Conservation (phyloP, 768 basidiomycete species). For the Tylopilus cervinicoccineus region DNA sequence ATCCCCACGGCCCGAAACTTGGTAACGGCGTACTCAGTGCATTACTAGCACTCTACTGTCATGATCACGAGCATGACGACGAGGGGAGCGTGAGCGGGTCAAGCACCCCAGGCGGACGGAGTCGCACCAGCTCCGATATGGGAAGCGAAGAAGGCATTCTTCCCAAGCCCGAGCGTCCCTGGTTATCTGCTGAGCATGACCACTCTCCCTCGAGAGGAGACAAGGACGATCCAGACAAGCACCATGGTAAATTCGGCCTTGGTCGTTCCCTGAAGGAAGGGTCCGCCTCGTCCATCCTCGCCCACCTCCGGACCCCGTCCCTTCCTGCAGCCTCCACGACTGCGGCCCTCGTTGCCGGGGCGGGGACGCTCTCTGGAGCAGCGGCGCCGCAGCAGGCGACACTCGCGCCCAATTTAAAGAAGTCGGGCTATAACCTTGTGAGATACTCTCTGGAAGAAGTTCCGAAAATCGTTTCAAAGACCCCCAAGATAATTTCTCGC, state of each 20-base stretch:
- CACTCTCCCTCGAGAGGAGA: conserved; percentile 1
- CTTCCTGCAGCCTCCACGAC: conserved; percentile 18
- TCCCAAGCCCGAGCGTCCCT: conserved; percentile 16
- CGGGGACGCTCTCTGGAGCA: conserved; percentile 59
- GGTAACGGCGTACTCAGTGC: conserved; percentile 62
- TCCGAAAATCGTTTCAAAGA: not conserved
- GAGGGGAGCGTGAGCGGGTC: conserved; percentile 20
- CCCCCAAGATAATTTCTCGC: conserved; percentile 1
- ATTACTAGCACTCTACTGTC: conserved; percentile 57
- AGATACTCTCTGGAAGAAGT: conserved; percentile 38
- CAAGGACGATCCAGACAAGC: not conserved
- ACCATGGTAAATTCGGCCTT: conserved; percentile 5
- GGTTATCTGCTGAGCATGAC: conserved; percentile 15
- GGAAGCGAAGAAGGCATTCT: conserved; percentile 19
- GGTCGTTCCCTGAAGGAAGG: conserved; percentile 17
- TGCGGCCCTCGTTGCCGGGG: conserved; percentile 68
- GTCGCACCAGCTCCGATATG: conserved; percentile 19
- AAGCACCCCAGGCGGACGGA: conserved; percentile 17
- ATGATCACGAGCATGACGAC: conserved; percentile 29
- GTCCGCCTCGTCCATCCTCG: conserved; percentile 27
- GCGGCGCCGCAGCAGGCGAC: conserved; percentile 47
- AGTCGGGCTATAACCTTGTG: conserved; percentile 63
- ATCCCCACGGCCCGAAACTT: conserved; percentile 10
- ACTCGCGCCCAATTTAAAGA: conserved; percentile 54
- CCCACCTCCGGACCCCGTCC: conserved; percentile 15